Evolutionary conservation across 192 early-diverging fungal genomes (phyloP), one percentile per base, ranked within the genome.

Genomic region (Coemansia sp.): DNA sequence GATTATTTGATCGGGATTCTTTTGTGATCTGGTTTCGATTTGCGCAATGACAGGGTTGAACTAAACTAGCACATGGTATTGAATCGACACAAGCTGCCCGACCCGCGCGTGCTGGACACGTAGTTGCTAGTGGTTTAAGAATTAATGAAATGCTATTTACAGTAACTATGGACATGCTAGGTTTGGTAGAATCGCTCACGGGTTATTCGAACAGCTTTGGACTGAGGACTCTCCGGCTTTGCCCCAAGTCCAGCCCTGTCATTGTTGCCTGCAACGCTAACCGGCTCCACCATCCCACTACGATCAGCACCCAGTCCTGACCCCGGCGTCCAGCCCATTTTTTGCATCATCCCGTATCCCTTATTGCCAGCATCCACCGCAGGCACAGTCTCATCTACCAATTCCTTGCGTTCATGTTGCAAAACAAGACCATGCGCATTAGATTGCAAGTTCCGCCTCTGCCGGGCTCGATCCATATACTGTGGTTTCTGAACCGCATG

Each of bases 321-420:
- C 27, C 78, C 78, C 20, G 66, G 69, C 41, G 47, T 29, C 78
- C 78, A 81, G 11, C 78, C 78, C 56, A 81, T 81, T 37, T 57
- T 73, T 23, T 60, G 58, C 61, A 81, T 12, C 66, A 81, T 61
- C 14, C 58, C 47, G 22, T 57, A 72, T n/a, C 75, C 75, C 18
- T 53, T 47, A 39, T 78, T 78, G n/a, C 47, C 51, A 5, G 58
- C n/a, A 26, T 48, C 48, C 24, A 78, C 59, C 0, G 69, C 26
- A 26, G 18, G 54, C 19, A 51, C n/a, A 4, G 19, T 8, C 48
- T 19, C 8, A 18, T n/a, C 48, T 8, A n/a, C n/a, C 47, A 4
- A n/a, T 8, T 49, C 41, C n/a, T 16, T 45, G 8, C 16, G 41
- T 2, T 45, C 14, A 13, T 45, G 41, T 14, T 49, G 48, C n/a